phyloP scores from a whole-genome alignment of 139 green algal species.

The Micractinium conductrix region DNA sequence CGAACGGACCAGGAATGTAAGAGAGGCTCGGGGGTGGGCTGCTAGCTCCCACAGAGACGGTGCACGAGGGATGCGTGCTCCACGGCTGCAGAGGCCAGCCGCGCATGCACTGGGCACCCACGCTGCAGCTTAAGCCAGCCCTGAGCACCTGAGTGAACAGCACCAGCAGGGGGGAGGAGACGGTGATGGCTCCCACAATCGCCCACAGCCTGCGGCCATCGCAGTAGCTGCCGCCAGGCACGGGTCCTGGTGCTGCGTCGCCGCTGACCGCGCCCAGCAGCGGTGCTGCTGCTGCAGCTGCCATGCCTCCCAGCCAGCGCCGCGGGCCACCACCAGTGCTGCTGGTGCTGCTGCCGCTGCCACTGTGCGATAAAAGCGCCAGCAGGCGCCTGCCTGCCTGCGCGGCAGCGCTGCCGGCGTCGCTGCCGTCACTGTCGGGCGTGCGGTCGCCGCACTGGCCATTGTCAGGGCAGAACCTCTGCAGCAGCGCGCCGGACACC shows the following conservation, averaged over 20 bases:
- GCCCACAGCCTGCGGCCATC: conserved; percentile 48
- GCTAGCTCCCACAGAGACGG: background rate
- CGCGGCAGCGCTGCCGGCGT: background rate
- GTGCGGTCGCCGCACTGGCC: conserved; percentile 20
- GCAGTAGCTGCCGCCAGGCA: too few relatives aligned
- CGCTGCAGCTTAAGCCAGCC: background rate
- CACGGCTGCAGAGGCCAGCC: background rate
- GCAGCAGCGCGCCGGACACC: conserved; percentile 54
- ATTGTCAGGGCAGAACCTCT: conserved; percentile 49
- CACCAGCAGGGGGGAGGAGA: conserved; percentile 52
- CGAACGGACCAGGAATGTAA: background rate
- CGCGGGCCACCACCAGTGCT: background rate
- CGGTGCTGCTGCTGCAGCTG: background rate
- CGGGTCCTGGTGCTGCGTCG: too few relatives aligned
- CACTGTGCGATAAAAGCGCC: background rate
- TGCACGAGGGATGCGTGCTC: background rate
- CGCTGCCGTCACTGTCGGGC: background rate
- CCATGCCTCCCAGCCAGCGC: background rate
- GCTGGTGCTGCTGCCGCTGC: background rate
- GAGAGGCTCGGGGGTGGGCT: background rate
- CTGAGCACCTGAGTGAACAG: conserved; percentile 28
- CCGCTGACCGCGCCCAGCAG: too few relatives aligned
- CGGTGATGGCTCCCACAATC: conserved; percentile 43
- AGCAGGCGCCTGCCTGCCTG: background rate
- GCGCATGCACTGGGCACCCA: background rate